phyloP scores from a whole-genome alignment of 1,139 yeast species.

The Kodamaea sp. region DNA sequence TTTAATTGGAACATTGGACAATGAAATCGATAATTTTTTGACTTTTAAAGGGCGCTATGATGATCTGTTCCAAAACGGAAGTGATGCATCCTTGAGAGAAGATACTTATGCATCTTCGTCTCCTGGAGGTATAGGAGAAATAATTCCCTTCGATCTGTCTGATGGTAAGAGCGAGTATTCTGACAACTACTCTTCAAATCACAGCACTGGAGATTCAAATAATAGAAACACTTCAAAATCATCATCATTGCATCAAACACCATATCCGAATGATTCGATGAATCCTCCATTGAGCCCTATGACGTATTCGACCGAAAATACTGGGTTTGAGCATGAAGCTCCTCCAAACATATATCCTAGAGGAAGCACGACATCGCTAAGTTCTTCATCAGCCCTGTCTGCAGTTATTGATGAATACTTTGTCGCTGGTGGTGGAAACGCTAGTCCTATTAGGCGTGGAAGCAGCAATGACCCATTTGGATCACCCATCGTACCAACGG shows the following conservation, averaged over 20 bases:
- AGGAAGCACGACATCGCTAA: conserved; percentile 5
- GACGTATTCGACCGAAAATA: background rate
- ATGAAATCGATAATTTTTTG: conserved; percentile 16
- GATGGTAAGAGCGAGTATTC: conserved; percentile 6
- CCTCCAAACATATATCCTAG: conserved; percentile 5
- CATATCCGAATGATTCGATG: conserved; percentile 11
- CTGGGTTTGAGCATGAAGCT: conserved; percentile 1
- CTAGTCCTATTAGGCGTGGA: conserved; percentile 1
- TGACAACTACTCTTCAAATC: background rate
- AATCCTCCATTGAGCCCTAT: conserved; percentile 7
- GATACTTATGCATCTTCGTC: background rate
- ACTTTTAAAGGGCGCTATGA: conserved; percentile 3
- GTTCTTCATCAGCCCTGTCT: conserved; percentile 7
- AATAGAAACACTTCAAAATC: too few relatives aligned
- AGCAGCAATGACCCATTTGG: conserved; percentile 6
- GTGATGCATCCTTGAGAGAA: conserved; percentile 1
- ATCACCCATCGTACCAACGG: conserved; percentile 7
- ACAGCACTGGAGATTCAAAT: too few relatives aligned
- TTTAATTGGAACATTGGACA: conserved; percentile 19
- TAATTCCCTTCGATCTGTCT: background rate
- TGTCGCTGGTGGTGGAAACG: background rate
- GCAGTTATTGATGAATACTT: conserved; percentile 5
- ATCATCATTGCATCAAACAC: background rate
- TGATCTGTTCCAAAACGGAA: conserved; percentile 1
- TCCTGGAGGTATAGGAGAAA: too few relatives aligned